phyloP scores from a whole-genome alignment of 352 stramenopile genomes.

The Pythium aquatile region DNA sequence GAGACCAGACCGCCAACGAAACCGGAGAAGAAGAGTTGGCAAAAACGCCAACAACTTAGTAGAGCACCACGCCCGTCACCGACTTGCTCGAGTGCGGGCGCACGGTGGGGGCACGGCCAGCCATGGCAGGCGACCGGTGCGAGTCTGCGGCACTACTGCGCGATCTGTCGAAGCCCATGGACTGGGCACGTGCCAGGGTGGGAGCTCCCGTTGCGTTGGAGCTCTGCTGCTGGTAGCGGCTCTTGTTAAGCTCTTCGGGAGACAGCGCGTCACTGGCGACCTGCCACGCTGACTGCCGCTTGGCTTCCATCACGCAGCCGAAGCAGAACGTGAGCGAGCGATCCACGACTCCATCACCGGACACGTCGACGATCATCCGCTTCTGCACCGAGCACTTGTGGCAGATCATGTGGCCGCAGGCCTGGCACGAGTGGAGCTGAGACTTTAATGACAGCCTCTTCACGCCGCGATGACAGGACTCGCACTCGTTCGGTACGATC shows the following conservation, averaged over 20 bases:
- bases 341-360: conserved; percentile 31
- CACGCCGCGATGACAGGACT: conserved; percentile 30
- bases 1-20: background rate
- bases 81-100: conserved; percentile 22
- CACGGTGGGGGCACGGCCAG: conserved; percentile 5
- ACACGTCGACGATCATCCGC: conserved; percentile 56
- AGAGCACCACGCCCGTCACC: conserved; percentile 16
- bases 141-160: conserved; percentile 2
- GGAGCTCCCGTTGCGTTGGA: background rate
- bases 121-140: background rate
- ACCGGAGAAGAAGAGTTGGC: background rate
- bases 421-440: conserved; percentile 33
- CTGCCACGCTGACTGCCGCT: conserved; percentile 41
- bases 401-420: conserved; percentile 48
- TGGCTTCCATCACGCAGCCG: conserved; percentile 45
- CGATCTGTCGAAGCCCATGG: conserved; percentile 2
- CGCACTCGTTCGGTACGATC: conserved; percentile 20
- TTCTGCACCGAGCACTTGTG: conserved; percentile 51
- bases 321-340: conserved; percentile 48
- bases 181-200: conserved; percentile 15
- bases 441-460: conserved; percentile 18
- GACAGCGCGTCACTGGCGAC: conserved; percentile 41
- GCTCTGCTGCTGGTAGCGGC: conserved; percentile 27
- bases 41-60: conserved; percentile 12
- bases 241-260: background rate